Conservation (phyloP, 768 basidiomycete species). For the Xanthoconium purpureum region DNA sequence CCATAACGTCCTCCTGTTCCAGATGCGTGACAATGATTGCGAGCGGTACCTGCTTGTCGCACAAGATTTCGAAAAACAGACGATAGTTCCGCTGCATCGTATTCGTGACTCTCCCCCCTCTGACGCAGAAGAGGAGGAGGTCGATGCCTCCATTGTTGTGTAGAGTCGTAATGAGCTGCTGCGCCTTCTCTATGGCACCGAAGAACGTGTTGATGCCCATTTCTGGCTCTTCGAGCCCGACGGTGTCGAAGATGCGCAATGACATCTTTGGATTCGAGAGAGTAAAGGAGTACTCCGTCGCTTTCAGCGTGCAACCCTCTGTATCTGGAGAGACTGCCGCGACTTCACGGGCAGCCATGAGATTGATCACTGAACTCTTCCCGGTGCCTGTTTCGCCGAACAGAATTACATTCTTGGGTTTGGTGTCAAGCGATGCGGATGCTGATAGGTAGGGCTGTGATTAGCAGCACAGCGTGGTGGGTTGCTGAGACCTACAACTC, state of each 20-base stretch:
- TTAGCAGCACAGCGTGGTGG: not conserved
- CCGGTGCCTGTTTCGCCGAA: not conserved
- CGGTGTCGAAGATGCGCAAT: slow-evolving; percentile 4
- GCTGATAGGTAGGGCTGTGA: not conserved
- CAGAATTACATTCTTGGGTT: not conserved
- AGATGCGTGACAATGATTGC: slow-evolving; percentile 14
- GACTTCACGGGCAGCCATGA: not conserved
- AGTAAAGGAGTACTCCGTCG: not conserved
- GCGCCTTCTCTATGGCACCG: not conserved
- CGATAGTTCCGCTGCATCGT: slow-evolving; percentile 9
- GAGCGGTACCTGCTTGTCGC: slow-evolving; percentile 5
- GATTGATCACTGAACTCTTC: not conserved
- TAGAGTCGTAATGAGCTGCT: slow-evolving; percentile 3
- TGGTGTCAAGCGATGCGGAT: not conserved
- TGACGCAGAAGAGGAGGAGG: slow-evolving; percentile 16
- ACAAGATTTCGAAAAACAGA: slow-evolving; percentile 15
- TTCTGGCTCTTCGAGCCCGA: slow-evolving; percentile 8
- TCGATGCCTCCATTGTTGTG: slow-evolving; percentile 7
- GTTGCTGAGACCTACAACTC: not conserved
- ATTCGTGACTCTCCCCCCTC: slow-evolving; percentile 1
- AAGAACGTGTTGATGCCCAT: not conserved
- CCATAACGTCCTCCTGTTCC: slow-evolving; percentile 6
- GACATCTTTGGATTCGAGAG: not conserved
- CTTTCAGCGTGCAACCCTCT: not conserved
- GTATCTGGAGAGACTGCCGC: not conserved